Evolutionary conservation across 2,329 filamentous ascomycete genomes (phyloP).

Genomic region (Trichoderma lentiforme): DNA sequence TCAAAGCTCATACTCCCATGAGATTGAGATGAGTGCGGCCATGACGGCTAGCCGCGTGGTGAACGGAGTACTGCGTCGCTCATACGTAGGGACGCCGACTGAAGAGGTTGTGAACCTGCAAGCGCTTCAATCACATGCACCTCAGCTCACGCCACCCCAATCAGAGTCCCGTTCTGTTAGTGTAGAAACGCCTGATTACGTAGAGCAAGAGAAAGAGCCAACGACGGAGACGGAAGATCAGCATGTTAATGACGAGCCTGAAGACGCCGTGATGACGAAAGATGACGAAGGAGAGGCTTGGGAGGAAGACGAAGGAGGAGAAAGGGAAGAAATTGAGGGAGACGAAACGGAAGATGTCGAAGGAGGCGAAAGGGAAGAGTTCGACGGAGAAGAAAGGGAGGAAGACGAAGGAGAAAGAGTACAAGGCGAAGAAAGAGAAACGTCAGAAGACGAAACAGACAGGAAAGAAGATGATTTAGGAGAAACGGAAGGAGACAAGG

Average conservation of each 20-base stretch:
- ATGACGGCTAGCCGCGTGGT: background rate
- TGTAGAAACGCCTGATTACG: background rate
- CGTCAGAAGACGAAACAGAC: background rate
- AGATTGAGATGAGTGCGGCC: background rate
- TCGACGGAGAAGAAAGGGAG: background rate
- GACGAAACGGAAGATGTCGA: background rate
- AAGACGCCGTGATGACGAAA: background rate
- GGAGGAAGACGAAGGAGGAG: background rate
- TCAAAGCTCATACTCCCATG: background rate
- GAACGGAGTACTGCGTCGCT: background rate
- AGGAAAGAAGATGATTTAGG: no score
- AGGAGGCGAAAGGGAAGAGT: background rate
- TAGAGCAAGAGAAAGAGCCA: background rate
- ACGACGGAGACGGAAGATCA: background rate
- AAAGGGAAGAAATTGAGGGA: background rate
- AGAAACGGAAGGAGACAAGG: background rate
- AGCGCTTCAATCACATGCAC: background rate
- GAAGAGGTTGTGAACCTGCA: background rate
- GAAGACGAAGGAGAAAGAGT: background rate
- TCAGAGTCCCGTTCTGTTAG: background rate
- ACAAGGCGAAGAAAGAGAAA: background rate
- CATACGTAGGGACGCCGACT: background rate
- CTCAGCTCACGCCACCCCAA: background rate
- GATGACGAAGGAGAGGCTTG: background rate
- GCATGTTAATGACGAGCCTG: background rate